Evolutionary conservation across 2,329 filamentous ascomycete species (phyloP), one percentile per base, ranked within the genome.

Genomic region (Scytalidium sp.): DNA sequence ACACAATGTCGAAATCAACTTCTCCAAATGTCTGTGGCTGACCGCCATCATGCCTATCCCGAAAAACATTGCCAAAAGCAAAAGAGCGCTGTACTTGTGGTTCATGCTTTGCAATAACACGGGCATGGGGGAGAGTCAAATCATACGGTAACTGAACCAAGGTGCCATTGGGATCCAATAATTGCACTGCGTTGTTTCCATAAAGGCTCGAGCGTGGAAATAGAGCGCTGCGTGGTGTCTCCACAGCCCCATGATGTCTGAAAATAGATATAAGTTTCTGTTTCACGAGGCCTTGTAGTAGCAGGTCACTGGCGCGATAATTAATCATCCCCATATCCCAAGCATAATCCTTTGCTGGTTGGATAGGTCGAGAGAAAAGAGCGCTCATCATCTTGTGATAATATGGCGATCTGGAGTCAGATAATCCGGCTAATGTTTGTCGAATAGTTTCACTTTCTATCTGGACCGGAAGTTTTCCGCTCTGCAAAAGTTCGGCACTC

Each of bases 1-100:
- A 93, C n/a, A 96, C 80, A 52, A 99, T 91, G 68, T 99, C 94
- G 66, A 97, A 99, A 66, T 97, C 92, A 2, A 95, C 92, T 64
- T 97, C 94, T 9, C 89, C 87, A 64, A 90, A 87, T 61, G 86
- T 87, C 50, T 80, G 79, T 6, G 94, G 94, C 58, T 96, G 88
- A 2, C 90, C 88, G 7, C 90, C 91, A 49, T 84, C 85, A 44
- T 84, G 76, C 42, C 81, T 84, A 56, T 95, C 88, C 39, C 94
- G 83, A 64, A 90, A 97, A 1, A 97, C 91, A 27, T 80, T 86
- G 6, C 91, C 92, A 65, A 99, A 97, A 0, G 88, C 84, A 67
- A 90, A 96, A 0, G 88, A 89, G 56, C 90, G 88, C 57, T 89
- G 82, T 4, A 90, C 71, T 1, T 83, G 75, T 0, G 83, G 74